Base-by-base conservation (phyloP, 768 basidiomycete genomes). In the Lyophyllum semitale region DNA sequence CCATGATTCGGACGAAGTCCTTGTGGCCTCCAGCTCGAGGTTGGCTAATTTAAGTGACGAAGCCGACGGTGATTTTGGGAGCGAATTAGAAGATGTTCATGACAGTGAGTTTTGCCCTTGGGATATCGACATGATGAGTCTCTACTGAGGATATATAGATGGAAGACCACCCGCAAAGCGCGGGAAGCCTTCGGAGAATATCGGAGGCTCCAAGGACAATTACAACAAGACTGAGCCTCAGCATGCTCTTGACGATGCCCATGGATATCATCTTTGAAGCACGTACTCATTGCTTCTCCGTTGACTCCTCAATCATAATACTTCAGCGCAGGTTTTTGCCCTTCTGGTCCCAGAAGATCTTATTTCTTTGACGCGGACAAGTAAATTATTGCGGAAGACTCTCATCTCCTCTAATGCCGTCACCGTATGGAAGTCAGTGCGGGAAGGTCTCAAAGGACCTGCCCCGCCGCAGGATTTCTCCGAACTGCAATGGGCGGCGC, bases 191-290 rank as follows among this genome's bases (percentile, higher is more conserved):
- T 32, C 37, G 0, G 15, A 2, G 8, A 29, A 45, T 25, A 2
- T 41, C 37, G 1, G 27, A 18, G 18, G 22, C 13, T 11, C 11
- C 26, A n/a, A 35, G 11, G 27, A 13, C 17, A 4, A 37, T 13
- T 17, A 37, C 35, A 40, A 18, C 0, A 26, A 29, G 41, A 22
- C 40, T 27, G 8, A 48, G 15, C 23, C 38, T 55, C 11, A 27
- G 46, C 12, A 40, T 65, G 9, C 54, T 71, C 1, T 54, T 57
- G 1, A 57, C 58, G 0, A 68, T 71, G 66, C 70, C 70, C 12
- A 35, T 68, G n/a, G 68, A 71, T 48, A 53, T 69, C 18, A 27
- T 68, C 18, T 68, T 59, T 30, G 64, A 66, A 40, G 67, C 65
- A 37, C n/a, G 11, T 11, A 18, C 4, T 53, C 2, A 47, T 8